Base-by-base conservation (phyloP, 2,329 filamentous ascomycete genomes). In the Pezizomycotina sp. region DNA sequence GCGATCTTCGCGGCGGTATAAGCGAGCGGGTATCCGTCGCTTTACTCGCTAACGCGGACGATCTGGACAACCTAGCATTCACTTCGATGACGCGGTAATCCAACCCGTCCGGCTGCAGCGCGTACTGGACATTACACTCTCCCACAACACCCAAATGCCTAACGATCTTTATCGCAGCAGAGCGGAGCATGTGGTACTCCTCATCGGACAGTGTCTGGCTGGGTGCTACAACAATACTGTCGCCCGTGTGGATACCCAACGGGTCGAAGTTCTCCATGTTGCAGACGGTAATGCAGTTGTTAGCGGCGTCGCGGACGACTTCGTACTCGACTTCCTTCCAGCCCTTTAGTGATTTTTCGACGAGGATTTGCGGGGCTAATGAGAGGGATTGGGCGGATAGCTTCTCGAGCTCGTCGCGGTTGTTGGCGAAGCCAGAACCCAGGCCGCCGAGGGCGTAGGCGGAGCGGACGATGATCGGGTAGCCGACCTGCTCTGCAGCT, bases 271-370 rank as follows among this genome's bases (percentile, higher is more conserved):
- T 95, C 61, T 92, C 82, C 81, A 91, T 91, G 64, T 91, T 95
- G 68, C 86, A 95, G 51, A 95, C 86, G 3, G 86, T 95, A 54
- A 95, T 95, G 59, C 89, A 95, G 70, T 98, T 98, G 69, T 95
- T 91, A 58, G 80, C 76, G 35, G 82, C 86, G 59, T 98, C 89
- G 52, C 89, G 80, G 46, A 95, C 89, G 39, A 95, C 89, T 61
- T 95, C 89, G 55, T 95, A 98, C 60, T 98, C 89, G 32, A 93
- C 77, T 61, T 98, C 89, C 63, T 98, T 98, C 89, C 89, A 98
- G 59, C 89, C 89, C 68, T 93, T 95, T 51, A 98, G 73, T 34
- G 83, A 92, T 63, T 95, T 95, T 66, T 98, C 89, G 41, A 98
- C 84, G 56, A 98, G 62, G 53, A 98, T 93, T 60, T 98, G 89